Evolutionary conservation across 2,329 filamentous ascomycete species (phyloP).

Genomic region (Stemphylium vesicarium): DNA sequence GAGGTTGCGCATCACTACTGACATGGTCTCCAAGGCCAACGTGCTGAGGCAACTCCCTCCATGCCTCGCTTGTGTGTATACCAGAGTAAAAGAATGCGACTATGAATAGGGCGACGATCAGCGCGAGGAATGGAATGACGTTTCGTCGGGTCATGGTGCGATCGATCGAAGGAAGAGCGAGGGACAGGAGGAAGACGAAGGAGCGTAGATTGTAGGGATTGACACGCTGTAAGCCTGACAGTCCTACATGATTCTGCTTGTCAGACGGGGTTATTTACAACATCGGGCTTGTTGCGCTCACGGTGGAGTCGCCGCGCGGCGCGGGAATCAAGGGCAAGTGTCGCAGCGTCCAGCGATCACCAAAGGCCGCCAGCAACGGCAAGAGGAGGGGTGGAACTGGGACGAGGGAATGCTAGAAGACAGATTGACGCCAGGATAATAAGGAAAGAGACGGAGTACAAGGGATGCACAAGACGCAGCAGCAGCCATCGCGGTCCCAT

Average conservation of each 20-base stretch:
- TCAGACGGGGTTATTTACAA: slow-evolving; percentile 1
- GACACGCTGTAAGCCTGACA: neutral
- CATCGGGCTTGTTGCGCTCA: slow-evolving; percentile 12
- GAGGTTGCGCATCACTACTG: slow-evolving; percentile 17
- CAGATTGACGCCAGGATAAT: neutral
- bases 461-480: slow-evolving; percentile 4
- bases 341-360: slow-evolving; percentile 3
- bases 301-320: slow-evolving; percentile 24
- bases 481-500: slow-evolving; percentile 8
- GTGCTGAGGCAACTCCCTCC: slow-evolving; percentile 49
- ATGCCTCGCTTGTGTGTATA: slow-evolving; percentile 41
- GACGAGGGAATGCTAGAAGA: neutral
- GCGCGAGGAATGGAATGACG: slow-evolving; percentile 40
- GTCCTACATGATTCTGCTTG: slow-evolving; percentile 6
- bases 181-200: slow-evolving; percentile 1
- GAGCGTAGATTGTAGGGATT: neutral
- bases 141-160: slow-evolving; percentile 38
- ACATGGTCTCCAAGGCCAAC: slow-evolving; percentile 50
- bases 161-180: neutral
- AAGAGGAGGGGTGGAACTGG: neutral
- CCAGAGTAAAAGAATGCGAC: slow-evolving; percentile 51
- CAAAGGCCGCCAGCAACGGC: neutral
- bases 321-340: slow-evolving; percentile 4
- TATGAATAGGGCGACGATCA: slow-evolving; percentile 38
- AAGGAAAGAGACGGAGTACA: neutral